Evolutionary conservation across 495 filamentous ascomycete species (phyloP).

Genomic region (Hypomontagnella submonticulosa): DNA sequence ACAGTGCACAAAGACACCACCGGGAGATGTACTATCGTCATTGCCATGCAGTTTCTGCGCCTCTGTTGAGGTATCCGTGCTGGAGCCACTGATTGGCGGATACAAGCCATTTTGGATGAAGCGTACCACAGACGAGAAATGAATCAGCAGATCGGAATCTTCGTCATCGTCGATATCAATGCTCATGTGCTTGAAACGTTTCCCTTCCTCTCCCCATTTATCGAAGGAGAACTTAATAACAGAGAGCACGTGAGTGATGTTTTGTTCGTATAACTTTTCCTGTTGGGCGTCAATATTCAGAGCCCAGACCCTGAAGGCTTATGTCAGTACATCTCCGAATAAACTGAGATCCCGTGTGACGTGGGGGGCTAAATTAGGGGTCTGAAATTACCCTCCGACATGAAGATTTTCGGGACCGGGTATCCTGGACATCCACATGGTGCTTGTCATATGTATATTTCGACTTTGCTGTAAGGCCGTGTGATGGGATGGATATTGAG

Average conservation of each 20-base stretch:
- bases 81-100: slow-evolving; percentile 41
- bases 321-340: slow-evolving; percentile 40
- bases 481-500: neutral
- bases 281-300: slow-evolving; percentile 66
- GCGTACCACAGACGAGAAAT: slow-evolving; percentile 77
- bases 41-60: neutral
- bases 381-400: slow-evolving; percentile 78
- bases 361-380: slow-evolving; percentile 20
- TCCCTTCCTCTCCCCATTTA: slow-evolving; percentile 53
- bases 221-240: slow-evolving; percentile 63
- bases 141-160: slow-evolving; percentile 84
- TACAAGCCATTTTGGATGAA: slow-evolving; percentile 84
- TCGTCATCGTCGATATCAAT: slow-evolving; percentile 90
- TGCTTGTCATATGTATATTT: neutral
- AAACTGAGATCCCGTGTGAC: neutral
- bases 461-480: neutral
- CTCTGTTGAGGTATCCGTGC: neutral
- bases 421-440: slow-evolving; percentile 41
- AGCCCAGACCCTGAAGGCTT: slow-evolving; percentile 73
- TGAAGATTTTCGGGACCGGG: slow-evolving; percentile 69
- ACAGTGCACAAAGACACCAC: slow-evolving; percentile 69
- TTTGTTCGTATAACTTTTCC: slow-evolving; percentile 71
- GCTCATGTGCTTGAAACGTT: slow-evolving; percentile 72
- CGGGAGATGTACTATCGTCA: slow-evolving; percentile 30
- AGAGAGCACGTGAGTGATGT: slow-evolving; percentile 93